Conservation (phyloP, 1,284 basidiomycete species). For the Apiotrichum domesticum region DNA sequence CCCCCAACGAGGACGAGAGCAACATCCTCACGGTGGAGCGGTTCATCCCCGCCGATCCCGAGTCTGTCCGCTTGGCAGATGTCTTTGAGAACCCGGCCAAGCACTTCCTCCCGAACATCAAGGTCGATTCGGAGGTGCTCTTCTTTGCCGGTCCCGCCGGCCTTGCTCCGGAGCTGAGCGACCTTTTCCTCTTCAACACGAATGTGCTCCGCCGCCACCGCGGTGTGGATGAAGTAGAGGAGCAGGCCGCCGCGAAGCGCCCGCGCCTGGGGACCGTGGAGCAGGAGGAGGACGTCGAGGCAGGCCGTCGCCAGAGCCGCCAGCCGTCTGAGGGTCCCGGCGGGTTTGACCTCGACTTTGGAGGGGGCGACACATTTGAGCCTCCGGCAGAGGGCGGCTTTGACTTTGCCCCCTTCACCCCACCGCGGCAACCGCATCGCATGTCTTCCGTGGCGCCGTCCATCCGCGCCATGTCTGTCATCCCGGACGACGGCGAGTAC, state of each 20-base stretch:
- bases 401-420: constrained; percentile 4
- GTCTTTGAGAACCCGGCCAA: constrained; percentile 77
- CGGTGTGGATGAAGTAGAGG: constrained; percentile 44
- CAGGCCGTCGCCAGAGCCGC: constrained; percentile 50
- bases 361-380: constrained; percentile 11
- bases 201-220: constrained; percentile 49
- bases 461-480: constrained; percentile 34
- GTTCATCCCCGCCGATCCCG: constrained; percentile 73
- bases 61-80: constrained; percentile 72
- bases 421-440: background rate
- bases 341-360: constrained; percentile 14
- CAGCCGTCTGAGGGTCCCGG: constrained; percentile 10
- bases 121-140: constrained; percentile 60
- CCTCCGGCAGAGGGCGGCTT: constrained; percentile 15
- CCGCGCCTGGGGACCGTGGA: constrained; percentile 11
- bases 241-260: constrained; percentile 28
- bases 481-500: constrained; percentile 51
- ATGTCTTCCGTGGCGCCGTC: constrained; percentile 32
- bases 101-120: constrained; percentile 74
- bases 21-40: constrained; percentile 70
- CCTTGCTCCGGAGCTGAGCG: constrained; percentile 64
- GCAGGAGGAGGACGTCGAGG: constrained; percentile 52
- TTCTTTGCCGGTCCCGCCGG: constrained; percentile 70
- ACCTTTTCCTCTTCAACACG: constrained; percentile 76
- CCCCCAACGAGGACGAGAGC: constrained; percentile 56